Percentiles rank a stretch among this genome's conserved stretches.
phyloP scores from a whole-genome alignment of 352 stramenopile genomes.

The Elongisporangium prolatum region DNA sequence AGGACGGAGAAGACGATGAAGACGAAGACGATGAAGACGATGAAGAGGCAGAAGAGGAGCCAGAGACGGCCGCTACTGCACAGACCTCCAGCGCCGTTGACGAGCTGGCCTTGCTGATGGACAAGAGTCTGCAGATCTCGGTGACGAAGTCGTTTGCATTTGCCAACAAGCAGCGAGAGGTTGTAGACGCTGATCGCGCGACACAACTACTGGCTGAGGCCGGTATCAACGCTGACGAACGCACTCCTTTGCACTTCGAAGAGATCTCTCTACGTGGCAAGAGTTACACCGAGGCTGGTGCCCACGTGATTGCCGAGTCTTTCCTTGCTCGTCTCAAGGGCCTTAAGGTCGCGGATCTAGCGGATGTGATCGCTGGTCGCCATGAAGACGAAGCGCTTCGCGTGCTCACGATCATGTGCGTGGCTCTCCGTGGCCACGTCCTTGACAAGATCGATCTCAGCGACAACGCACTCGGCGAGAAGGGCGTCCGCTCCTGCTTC shows the following conservation, averaged over 20 bases:
- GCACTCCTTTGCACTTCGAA: constrained; percentile 38
- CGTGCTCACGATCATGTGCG: constrained; percentile 80
- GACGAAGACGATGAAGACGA: constrained; percentile 42
- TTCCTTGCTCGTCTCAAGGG: constrained; percentile 45
- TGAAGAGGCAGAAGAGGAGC: constrained; percentile 32
- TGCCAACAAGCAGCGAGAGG: constrained; percentile 50
- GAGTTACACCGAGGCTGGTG: constrained; percentile 71
- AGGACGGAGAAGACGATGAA: constrained; percentile 68
- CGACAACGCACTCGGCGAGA: constrained; percentile 75
- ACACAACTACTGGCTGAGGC: constrained; percentile 36
- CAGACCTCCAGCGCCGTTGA: constrained; percentile 29
- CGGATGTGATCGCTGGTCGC: constrained; percentile 90
- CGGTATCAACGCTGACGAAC: constrained; percentile 29
- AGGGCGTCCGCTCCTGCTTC: constrained; percentile 73
- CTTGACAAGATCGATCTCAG: constrained; percentile 86
- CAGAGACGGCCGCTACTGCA: constrained; percentile 6
- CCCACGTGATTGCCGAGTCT: constrained; percentile 40
- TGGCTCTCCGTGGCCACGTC: constrained; percentile 62
- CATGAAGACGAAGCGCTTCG: constrained; percentile 87
- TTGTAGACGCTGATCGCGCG: constrained; percentile 60
- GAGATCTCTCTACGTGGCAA: constrained; percentile 68
- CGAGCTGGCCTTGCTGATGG: constrained; percentile 31
- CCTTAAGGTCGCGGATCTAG: constrained; percentile 76
- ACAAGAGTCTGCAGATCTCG: constrained; percentile 40
- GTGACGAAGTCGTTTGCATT: constrained; percentile 47